Base-by-base conservation (phyloP, 2,329 filamentous ascomycete genomes). In the Venturia effusa region DNA sequence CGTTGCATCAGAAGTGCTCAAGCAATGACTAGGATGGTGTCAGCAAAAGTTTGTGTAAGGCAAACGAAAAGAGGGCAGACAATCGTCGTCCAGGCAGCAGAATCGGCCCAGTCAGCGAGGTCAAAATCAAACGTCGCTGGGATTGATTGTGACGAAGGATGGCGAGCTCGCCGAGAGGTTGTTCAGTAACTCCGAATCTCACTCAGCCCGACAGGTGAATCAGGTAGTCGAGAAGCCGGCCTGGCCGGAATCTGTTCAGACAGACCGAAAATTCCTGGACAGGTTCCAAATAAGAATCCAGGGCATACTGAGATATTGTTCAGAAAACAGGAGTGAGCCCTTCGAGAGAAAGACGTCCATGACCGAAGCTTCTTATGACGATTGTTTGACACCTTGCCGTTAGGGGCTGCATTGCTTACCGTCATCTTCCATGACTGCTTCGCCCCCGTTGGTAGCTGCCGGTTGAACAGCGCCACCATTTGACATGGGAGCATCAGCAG, bases 391-490 rank as follows among this genome's bases (percentile, higher is more conserved):
- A 30, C n/a, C 13, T 13, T 55, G 27, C 48, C 24, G 8, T 55
- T 19, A 15, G 11, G 4, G 3, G 24, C 4, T 55, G 30, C 24
- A 8, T 34, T n/a, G 15, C 59, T 60, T 43, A 60, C 59, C 61
- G 24, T 76, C 74, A 41, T 76, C 74, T 41, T 74, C 74, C 73
- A 75, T 75, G 64, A 71, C 71, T 54, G 71, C 73, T 65, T 76
- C 74, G 48, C 71, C 73, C 48, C 66, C 72, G 54, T 69, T 70
- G 51, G 51, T 34, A 48, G 76, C 79, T 66, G 80, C 77, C 74
- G 55, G 78, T 73, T 63, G 78, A 70, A 65, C 80, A 66, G 78
- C 77, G 54, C 72, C 70, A 55, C 77, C 79, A 66, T 77, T 80
- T 54, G 77, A 73, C 64, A 79, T 78, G 66, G 74, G 76, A 51